Percentiles rank a stretch among this genome's conserved stretches.
Evolutionary conservation across 2,329 filamentous ascomycete species (phyloP).

Genomic region (Lasiodiplodia citricola): DNA sequence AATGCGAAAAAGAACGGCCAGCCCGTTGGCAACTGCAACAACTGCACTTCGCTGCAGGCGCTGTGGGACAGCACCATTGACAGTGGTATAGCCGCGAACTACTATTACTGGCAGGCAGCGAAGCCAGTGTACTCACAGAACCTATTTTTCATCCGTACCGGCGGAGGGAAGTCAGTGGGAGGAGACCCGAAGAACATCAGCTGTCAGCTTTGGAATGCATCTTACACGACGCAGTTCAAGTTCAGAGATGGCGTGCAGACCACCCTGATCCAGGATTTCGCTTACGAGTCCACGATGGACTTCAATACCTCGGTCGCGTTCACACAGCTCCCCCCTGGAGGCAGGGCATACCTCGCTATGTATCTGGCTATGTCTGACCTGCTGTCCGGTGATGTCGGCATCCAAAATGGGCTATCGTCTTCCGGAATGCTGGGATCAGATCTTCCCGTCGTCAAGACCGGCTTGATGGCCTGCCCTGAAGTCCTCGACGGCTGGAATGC

Average conservation of each 20-base stretch:
- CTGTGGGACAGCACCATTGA: background rate
- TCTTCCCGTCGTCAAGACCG: background rate
- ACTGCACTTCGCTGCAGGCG: background rate
- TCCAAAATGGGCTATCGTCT: background rate
- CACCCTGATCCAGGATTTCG: background rate
- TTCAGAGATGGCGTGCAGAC: background rate
- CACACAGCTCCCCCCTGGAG: background rate
- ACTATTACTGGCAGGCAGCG: background rate
- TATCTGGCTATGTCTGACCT: background rate
- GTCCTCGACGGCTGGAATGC: background rate
- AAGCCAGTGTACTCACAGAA: background rate
- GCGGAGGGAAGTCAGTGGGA: background rate
- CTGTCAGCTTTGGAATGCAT: conserved; percentile 1
- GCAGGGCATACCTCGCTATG: background rate
- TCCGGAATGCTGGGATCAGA: background rate
- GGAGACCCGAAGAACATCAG: background rate
- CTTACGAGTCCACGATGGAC: background rate
- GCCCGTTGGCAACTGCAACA: background rate
- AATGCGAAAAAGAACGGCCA: background rate
- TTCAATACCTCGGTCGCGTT: background rate
- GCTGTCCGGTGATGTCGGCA: background rate
- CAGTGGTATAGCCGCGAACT: background rate
- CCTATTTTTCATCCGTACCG: background rate
- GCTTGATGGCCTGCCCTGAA: background rate
- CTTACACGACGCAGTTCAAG: background rate